phyloP scores from a whole-genome alignment of 371 early-diverging fungal genomes.

The Umbelopsis sp. region DNA sequence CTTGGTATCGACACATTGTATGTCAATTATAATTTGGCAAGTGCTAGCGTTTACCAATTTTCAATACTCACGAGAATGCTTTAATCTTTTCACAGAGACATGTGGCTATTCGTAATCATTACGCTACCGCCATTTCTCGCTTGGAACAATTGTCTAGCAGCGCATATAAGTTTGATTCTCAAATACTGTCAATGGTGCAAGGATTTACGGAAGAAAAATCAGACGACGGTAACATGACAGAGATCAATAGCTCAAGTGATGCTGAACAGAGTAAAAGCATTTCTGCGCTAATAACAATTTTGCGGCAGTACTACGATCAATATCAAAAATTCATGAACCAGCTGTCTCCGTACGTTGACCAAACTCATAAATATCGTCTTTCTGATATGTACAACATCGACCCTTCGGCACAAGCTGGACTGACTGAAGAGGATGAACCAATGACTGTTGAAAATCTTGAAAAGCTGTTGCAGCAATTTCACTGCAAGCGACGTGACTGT shows the following conservation, averaged over 20 bases:
- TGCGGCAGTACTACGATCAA: constrained; percentile 27
- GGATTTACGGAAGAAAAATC: background rate
- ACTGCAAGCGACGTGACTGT: constrained; percentile 46
- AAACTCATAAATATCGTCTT: constrained; percentile 33
- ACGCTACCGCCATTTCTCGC: constrained; percentile 33
- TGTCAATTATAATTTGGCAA: background rate
- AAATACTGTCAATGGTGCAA: constrained; percentile 11
- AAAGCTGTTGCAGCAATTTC: constrained; percentile 26
- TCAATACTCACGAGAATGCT: background rate
- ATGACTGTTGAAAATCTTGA: constrained; percentile 24
- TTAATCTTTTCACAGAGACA: constrained; percentile 31
- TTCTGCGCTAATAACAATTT: background rate
- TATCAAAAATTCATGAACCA: constrained; percentile 23
- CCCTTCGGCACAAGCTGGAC: constrained; percentile 20
- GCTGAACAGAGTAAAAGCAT: background rate
- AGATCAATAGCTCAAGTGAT: background rate
- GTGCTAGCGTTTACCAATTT: background rate
- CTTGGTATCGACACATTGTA: constrained; percentile 29
- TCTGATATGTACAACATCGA: constrained; percentile 48
- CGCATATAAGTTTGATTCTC: constrained; percentile 35
- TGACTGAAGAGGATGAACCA: background rate
- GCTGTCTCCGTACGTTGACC: constrained; percentile 35
- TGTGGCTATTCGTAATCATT: constrained; percentile 36
- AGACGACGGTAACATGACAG: background rate
- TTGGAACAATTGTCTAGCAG: constrained; percentile 35